Base-by-base conservation (phyloP, 805 yeast genomes). In the Dipodascopsis uninucleata region DNA sequence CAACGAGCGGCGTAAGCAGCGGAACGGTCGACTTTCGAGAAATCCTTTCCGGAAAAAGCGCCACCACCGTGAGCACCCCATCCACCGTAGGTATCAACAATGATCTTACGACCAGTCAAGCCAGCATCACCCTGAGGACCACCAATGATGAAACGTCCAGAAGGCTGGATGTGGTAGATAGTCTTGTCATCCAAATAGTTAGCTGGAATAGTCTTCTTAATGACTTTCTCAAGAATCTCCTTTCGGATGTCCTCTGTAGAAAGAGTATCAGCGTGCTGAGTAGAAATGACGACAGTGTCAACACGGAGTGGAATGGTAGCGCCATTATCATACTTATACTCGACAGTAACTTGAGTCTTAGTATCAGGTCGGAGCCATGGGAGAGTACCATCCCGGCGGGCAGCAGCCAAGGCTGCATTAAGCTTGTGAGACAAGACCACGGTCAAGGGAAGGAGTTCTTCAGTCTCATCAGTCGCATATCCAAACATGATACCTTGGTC, bases 21-120 rank as follows among this genome's bases (percentile, higher is more conserved):
- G 57, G 97, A 90, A 77, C 98, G 86, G 74, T 93, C 98, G 66
- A 93, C 98, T 80, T 93, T 93, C 70, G 97, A 87, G 85, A 86
- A 93, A 74, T 93, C 98, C 79, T 93, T 93, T 73, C 98, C 98
- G 57, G 96, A 85, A 88, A 93, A 93, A 57, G 98, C 98, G 79
- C 98, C 98, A 79, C 98, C 98, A 75, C 98, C 98, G 79, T 93
- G 98, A 66, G 98, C 97, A 74, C 98, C 97, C 94, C 98, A 94
- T 66, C 98, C 98, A 77, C 98, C 98, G 76, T 93, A 93, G 58
- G 98, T 95, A 74, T 93, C 98, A 68, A 93, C 98, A 65, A 93
- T 93, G 72, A 93, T 93, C 79, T 93, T 93, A 78, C 98, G 87
- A 72, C 98, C 98, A 60, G 98, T 93, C 68, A 93, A 77, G 78